Percentiles rank a stretch among this genome's conserved stretches.
phyloP scores from a whole-genome alignment of 1,139 yeast species.

The Saccharomycopsis crataegensis region DNA sequence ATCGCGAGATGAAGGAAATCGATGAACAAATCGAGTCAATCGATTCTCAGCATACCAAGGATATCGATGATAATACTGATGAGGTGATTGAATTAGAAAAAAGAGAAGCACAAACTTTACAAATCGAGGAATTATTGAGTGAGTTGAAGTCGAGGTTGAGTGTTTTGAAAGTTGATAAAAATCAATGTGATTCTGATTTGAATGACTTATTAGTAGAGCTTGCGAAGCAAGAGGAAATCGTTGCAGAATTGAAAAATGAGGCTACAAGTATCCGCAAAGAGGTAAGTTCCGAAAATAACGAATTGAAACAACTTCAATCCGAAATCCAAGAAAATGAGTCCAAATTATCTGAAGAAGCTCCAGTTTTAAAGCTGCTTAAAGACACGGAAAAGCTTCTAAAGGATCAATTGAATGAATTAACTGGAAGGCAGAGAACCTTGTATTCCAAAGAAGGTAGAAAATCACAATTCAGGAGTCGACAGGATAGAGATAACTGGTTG shows the following conservation, averaged over 20 bases:
- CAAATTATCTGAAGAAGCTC: conserved; percentile 35
- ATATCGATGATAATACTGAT: conserved; percentile 39
- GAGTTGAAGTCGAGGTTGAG: conserved; percentile 31
- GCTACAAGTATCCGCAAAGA: conserved; percentile 26
- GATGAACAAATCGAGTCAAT: conserved; percentile 52
- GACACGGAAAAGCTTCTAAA: conserved; percentile 37
- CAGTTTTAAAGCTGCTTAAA: conserved; percentile 36
- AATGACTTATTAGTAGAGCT: conserved; percentile 36
- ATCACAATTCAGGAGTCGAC: conserved; percentile 46
- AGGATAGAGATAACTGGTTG: conserved; percentile 70
- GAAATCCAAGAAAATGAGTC: conserved; percentile 37
- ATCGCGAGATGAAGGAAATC: conserved; percentile 62
- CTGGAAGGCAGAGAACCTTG: conserved; percentile 53
- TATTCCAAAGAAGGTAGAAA: conserved; percentile 71
- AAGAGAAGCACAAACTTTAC: conserved; percentile 39
- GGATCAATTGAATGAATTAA: conserved; percentile 36
- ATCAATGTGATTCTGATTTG: conserved; percentile 40
- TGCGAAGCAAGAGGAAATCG: conserved; percentile 29
- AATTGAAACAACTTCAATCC: conserved; percentile 26
- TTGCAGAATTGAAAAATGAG: conserved; percentile 28
- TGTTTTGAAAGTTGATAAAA: conserved; percentile 43
- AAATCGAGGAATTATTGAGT: conserved; percentile 29
- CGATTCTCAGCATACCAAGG: conserved; percentile 51
- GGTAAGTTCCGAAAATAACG: conserved; percentile 23
- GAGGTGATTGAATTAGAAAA: conserved; percentile 38